Percentiles rank a stretch among this genome's conserved stretches.
Evolutionary conservation across 768 basidiomycete species (phyloP).

Genomic region (Coprinopsis strossmayeri): DNA sequence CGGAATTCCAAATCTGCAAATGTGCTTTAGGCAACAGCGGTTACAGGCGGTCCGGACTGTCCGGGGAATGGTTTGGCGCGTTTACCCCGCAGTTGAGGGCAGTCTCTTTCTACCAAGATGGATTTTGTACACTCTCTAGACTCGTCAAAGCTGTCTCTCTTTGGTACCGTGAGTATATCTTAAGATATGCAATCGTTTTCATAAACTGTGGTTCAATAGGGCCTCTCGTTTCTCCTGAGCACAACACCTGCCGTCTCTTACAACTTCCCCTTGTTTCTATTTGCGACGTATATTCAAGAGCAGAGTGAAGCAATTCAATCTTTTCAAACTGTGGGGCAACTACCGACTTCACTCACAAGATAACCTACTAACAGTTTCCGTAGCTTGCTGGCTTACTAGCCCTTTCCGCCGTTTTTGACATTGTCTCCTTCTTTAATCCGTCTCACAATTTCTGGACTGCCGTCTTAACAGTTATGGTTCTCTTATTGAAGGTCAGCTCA

Average conservation of each 20-base stretch:
- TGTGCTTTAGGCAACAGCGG: too few species aligned
- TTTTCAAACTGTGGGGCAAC: constrained; percentile 47
- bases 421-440: constrained; percentile 61
- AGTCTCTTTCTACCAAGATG: constrained; percentile 22
- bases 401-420: constrained; percentile 57
- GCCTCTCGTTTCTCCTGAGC: constrained; percentile 51
- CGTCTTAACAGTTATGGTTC: constrained; percentile 46
- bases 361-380: constrained; percentile 3
- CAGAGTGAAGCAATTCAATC: constrained; percentile 57
- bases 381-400: constrained; percentile 65
- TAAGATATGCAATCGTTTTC: too few species aligned
- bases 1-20: not conserved
- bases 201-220: too few species aligned
- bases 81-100: not conserved
- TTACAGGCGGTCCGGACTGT: too few species aligned
- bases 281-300: constrained; percentile 71
- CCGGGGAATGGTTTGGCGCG: not conserved
- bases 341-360: not conserved
- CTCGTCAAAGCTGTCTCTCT: constrained; percentile 60
- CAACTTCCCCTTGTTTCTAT: constrained; percentile 80
- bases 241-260: constrained; percentile 59
- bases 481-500: constrained; percentile 49
- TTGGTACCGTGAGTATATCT: constrained; percentile 55
- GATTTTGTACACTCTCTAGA: constrained; percentile 72
- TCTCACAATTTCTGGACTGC: constrained; percentile 49